Evolutionary conservation across 768 basidiomycete genomes (phyloP), one percentile per base, ranked within the genome.

Genomic region (Pleurotus tuoliensis): DNA sequence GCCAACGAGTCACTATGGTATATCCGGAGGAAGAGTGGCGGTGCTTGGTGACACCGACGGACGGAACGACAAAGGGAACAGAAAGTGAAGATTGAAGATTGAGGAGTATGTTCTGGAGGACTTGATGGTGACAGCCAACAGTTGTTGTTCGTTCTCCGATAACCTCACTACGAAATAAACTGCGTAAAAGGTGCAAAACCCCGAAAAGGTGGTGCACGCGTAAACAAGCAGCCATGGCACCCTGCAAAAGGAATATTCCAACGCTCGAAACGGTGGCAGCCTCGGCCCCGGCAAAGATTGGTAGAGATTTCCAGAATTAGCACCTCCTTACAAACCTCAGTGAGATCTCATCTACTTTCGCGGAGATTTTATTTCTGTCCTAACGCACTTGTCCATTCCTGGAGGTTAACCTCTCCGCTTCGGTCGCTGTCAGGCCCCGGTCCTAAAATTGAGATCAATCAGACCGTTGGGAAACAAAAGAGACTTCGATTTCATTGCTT

Each of bases 261-360:
- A 61, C 56, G 59, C 58, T 56, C 58, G 47, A 47, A 56, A 57
- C 56, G 53, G 66, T 62, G 61, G 63, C 61, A 64, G 67, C 69
- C 71, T 70, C 67, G 71, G 70, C 77, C 72, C 71, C 77, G 78
- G 76, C 74, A 75, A 53, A 73, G 76, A 78, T 76, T 66, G 63
- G 64, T 62, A 72, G 67, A 77, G 67, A 64, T 61, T 62, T 66
- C 68, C 61, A 56, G 67, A 73, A 67, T 60, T 61, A 65, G 62
- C 65, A 57, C 58, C 49, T 34, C 30, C 30, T 34, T 44, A 44
- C 64, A 69, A 67, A 71, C 63, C 67, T 71, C 67, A 61, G 22
- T 24, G 51, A 74, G 71, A 74, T 75, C 72, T 62, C 62, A 66
- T 73, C 67, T 72, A 57, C 66, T 65, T 67, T 67, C 63, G 65